Percentiles rank a stretch among this genome's conserved stretches.
phyloP scores from a whole-genome alignment of 805 yeast species.

The Priceomyces carsonii region DNA sequence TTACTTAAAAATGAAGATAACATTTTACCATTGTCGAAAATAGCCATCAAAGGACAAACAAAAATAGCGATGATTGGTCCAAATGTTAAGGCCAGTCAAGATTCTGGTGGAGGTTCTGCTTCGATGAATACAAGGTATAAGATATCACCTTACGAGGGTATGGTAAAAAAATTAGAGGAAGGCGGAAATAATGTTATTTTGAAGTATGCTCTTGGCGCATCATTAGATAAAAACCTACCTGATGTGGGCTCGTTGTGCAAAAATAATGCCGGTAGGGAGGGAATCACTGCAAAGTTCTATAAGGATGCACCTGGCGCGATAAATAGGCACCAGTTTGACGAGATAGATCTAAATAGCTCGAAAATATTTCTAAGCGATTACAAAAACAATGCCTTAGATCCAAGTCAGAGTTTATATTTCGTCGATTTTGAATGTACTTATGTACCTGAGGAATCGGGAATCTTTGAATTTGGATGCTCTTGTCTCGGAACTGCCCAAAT shows the following conservation, averaged over 20 bases:
- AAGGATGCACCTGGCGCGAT: slow-evolving; percentile 15
- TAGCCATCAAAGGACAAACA: slow-evolving; percentile 18
- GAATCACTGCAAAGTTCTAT: slow-evolving; percentile 20
- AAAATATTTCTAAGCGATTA: slow-evolving; percentile 24
- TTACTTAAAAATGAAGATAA: slow-evolving; percentile 53
- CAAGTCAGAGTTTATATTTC: slow-evolving; percentile 32
- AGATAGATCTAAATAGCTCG: slow-evolving; percentile 18
- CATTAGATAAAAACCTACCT: slow-evolving; percentile 30
- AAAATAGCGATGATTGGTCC: slow-evolving; percentile 60
- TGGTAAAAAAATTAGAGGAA: slow-evolving; percentile 19
- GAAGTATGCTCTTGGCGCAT: slow-evolving; percentile 35
- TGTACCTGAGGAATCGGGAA: slow-evolving; percentile 48
- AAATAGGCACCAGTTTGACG: slow-evolving; percentile 16
- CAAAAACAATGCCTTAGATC: slow-evolving; percentile 18
- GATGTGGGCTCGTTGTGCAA: slow-evolving; percentile 23
- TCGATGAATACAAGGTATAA: slow-evolving; percentile 48
- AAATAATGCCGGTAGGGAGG: slow-evolving; percentile 22
- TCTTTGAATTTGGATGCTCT: slow-evolving; percentile 52
- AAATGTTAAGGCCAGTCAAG: slow-evolving; percentile 50
- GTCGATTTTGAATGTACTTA: slow-evolving; percentile 46
- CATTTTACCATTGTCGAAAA: slow-evolving; percentile 46
- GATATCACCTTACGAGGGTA: slow-evolving; percentile 50
- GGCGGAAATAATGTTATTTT: slow-evolving; percentile 12
- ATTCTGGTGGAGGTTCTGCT: slow-evolving; percentile 67
- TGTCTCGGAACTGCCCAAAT: slow-evolving; percentile 57